These are phyloP conservation scores for Cyberlindnera nakhonratchasimensis DNA, from an alignment of 805 yeast genomes.

Conservation along the genomic window DNA sequence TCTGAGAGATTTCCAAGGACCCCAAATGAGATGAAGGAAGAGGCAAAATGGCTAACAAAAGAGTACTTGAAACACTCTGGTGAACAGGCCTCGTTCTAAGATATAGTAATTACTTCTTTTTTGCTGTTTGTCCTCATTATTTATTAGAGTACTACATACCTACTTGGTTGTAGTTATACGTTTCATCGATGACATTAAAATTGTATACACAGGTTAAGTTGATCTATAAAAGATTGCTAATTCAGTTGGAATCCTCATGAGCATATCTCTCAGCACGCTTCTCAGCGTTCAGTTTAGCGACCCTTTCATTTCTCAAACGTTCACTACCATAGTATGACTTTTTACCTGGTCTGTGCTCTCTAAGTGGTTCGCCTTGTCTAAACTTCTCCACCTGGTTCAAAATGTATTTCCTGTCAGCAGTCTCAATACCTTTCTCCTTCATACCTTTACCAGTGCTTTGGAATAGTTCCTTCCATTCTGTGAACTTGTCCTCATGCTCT, in stretches of 20 bases:
- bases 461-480: slow-evolving; percentile 67
- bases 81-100: neutral
- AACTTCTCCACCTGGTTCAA: slow-evolving; percentile 68
- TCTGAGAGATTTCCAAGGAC: slow-evolving; percentile 56
- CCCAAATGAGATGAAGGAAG: slow-evolving; percentile 63
- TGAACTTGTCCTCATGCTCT: slow-evolving; percentile 68
- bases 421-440: slow-evolving; percentile 76
- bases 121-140: neutral
- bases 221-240: neutral
- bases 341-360: slow-evolving; percentile 61
- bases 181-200: slow-evolving; percentile 12
- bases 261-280: slow-evolving; percentile 29
- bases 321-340: slow-evolving; percentile 83
- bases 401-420: slow-evolving; percentile 67
- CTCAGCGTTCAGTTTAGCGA: slow-evolving; percentile 55
- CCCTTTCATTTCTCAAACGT: slow-evolving; percentile 64
- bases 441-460: slow-evolving; percentile 48
- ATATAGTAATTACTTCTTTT: too few relatives aligned
- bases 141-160: slow-evolving; percentile 1
- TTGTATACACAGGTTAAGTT: slow-evolving; percentile 5
- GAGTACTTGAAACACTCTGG: slow-evolving; percentile 30
- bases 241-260: slow-evolving; percentile 25
- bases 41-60: slow-evolving; percentile 54
- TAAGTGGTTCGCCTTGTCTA: slow-evolving; percentile 51
- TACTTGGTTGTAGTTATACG: neutral